Evolutionary conservation across 75 land plant genomes (phyloP).

Genomic region (Pinus tabuliformis): DNA sequence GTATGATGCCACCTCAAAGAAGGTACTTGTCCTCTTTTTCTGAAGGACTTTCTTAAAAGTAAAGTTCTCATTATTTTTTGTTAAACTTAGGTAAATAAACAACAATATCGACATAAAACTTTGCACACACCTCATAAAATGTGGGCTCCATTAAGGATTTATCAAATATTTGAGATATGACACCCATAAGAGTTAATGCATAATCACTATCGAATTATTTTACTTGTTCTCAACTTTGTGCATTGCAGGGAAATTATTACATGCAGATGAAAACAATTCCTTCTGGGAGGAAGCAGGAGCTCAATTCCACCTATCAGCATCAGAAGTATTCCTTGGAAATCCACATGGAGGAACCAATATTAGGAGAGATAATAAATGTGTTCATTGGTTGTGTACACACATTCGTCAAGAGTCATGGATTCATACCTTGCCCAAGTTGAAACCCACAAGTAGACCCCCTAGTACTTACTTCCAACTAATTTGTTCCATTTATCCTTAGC

Average conservation of each 20-base stretch:
- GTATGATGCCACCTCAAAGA: no score
- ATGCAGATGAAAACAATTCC: slow-evolving; percentile 77
- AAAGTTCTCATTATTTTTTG: slow-evolving; percentile 69
- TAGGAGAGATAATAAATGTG: neutral
- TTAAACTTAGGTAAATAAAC: slow-evolving; percentile 73
- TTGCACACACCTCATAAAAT: slow-evolving; percentile 98
- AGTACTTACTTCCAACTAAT: slow-evolving; percentile 31
- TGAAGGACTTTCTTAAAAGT: slow-evolving; percentile 86
- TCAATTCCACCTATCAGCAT: slow-evolving; percentile 90
- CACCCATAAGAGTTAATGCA: slow-evolving; percentile 76
- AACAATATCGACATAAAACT: slow-evolving; percentile 78
- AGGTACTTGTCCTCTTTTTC: slow-evolving; percentile 52
- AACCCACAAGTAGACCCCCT: slow-evolving; percentile 31
- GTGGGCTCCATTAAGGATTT: slow-evolving; percentile 97
- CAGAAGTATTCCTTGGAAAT: slow-evolving; percentile 40
- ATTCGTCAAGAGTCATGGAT: slow-evolving; percentile 43
- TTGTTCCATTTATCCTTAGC: slow-evolving; percentile 74
- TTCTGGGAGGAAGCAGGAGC: slow-evolving; percentile 42
- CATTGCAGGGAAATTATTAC: slow-evolving; percentile 27
- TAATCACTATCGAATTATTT: slow-evolving; percentile 84
- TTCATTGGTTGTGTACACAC: slow-evolving; percentile 28
- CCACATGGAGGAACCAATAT: slow-evolving; percentile 27
- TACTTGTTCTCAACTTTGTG: slow-evolving; percentile 92
- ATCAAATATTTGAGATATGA: slow-evolving; percentile 98
- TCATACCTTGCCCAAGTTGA: slow-evolving; percentile 62